These are phyloP conservation scores for Fraxinus velutina DNA, from an alignment of 305 asterid genomes.

Conservation along the genomic window DNA sequence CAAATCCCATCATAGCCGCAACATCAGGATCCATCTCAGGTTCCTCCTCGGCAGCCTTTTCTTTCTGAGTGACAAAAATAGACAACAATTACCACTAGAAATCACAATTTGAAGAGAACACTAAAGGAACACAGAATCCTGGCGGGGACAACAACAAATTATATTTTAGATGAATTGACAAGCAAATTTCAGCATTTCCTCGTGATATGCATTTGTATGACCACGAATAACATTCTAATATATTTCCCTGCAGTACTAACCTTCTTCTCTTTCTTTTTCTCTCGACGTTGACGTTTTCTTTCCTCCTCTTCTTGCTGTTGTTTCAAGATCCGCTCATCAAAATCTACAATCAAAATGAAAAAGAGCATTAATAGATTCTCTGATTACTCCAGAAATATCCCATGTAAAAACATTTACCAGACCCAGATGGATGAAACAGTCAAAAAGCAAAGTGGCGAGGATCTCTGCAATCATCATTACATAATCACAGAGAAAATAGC, in stretches of 20 bases:
- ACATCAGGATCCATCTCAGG: conserved; percentile 85
- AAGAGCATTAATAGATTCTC: conserved; percentile 3
- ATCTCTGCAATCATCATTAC: background rate
- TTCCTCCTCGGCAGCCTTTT: conserved; percentile 76
- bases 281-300: conserved; percentile 80
- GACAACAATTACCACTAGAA: conserved; percentile 3
- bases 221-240: background rate
- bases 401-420: background rate
- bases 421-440: background rate
- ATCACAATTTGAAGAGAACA: background rate
- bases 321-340: conserved; percentile 81
- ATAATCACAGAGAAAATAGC: background rate
- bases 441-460: background rate
- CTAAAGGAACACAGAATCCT: background rate
- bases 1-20: conserved; percentile 96
- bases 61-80: conserved; percentile 48
- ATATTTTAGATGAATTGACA: background rate
- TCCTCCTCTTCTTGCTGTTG: conserved; percentile 98
- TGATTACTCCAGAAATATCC: background rate
- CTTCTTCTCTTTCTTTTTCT: conserved; percentile 98
- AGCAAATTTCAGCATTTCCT: background rate
- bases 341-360: conserved; percentile 42
- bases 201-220: background rate
- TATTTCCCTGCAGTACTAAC: conserved; percentile 25
- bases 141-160: background rate